Base-by-base conservation (phyloP, 83 land plant genomes). In the Thuja plicata region DNA sequence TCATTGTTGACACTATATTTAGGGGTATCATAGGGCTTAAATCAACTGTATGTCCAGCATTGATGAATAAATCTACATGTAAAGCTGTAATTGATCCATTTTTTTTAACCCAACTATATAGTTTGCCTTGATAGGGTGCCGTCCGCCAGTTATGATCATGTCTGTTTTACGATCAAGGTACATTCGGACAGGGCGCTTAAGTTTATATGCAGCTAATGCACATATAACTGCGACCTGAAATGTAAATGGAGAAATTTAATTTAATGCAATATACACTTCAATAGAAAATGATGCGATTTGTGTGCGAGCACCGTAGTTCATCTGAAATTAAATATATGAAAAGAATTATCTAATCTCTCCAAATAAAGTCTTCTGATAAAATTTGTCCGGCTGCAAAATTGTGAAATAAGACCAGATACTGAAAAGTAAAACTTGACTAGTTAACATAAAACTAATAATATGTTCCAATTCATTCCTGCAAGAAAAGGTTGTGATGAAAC, bases 161-260 rank as follows among this genome's bases (percentile, higher is more conserved):
- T 98, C 99, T 46, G 99, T 97, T 86, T 91, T 96, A 83, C 99
- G 99, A 55, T 98, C 96, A 12, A 96, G 90, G 81, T 94, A 97
- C 81, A 93, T 89, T 30, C 99, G 92, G 40, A 98, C 99, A 46
- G 99, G 99, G 30, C 91, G 87, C n/a, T 87, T 89, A 57, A 98
- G 79, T 87, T 93, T 97, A 86, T 92, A 89, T n/a, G 99, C 97
- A 85, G 99, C 99, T 73, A 98, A 90, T 41, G 99, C 99, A 95
- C 99, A 96, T 77, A 97, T 94, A 74, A 94, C 89, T 50, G 97
- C 95, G 74, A 96, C 96, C 96, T 96, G 91, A 35, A 40, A 37
- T 43, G 2, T 4, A 0, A 81, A 11, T 8, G 43, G 43, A 81
- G 34, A 40, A 40, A 38, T 15, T 11, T 8, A 81, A 81, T 43